Evolutionary conservation across 805 yeast species (phyloP), one percentile per base, ranked within the genome.

Genomic region (Tetrapisispora fleetii): DNA sequence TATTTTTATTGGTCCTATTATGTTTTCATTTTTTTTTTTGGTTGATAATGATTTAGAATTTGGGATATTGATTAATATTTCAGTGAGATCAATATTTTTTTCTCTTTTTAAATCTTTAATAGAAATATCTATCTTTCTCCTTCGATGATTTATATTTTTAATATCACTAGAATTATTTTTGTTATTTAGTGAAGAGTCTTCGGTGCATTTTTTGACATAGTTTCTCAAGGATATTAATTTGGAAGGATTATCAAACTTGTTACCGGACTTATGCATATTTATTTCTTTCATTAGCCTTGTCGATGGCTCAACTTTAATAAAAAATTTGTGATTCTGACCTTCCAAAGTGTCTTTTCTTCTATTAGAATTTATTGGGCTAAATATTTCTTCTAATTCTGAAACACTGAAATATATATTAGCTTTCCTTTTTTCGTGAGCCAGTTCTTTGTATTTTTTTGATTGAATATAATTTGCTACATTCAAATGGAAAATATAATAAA

Each of bases 401-500:
- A n/a, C n/a, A 13, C 19, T 36, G 18, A 43, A 43, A 24, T 24
- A 43, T 17, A n/a, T 27, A n/a, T 51, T 58, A 7, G 58, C 37
- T 22, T 56, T 54, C 33, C 45, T 47, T 43, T 59, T 63, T 37
- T 45, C 50, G 19, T 55, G 41, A 13, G 54, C 50, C 49, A 57
- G 63, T 3, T 60, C 39, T 30, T 47, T 47, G 50, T 65, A 65
- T 46, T 63, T 64, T 16, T 51, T 48, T 28, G 62, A 40, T 19
- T 47, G 51, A 19, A 65, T 49, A 38, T 56, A 63, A 11, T 49
- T 49, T 2, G 69, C 62, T 0, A 65, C 65, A 41, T 56, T 53
- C 13, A 28, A 3, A 47, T 66, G 69, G 45, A 65, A 65, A 2
- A 42, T 39, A 47, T 61, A 64, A 48, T 65, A 65, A 16, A 53